Evolutionary conservation across 2,329 filamentous ascomycete genomes (phyloP), one percentile per base, ranked within the genome.

Genomic region (Dissoconium aciculare): DNA sequence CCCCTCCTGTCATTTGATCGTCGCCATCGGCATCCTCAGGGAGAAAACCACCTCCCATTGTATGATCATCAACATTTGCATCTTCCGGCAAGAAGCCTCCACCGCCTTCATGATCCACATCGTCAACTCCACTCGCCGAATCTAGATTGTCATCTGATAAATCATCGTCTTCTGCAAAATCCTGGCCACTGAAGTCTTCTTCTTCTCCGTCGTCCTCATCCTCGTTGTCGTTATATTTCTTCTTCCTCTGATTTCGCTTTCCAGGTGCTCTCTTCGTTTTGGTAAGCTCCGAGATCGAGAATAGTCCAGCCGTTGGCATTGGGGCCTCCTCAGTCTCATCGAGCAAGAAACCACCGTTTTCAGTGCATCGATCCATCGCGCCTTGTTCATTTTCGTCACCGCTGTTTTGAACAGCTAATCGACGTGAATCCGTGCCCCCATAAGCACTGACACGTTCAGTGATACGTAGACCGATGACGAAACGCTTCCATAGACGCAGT

Each of bases 391-490:
- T n/a, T 2, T 29, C 31, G 3, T 29, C 14, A 11, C 13, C 31
- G 25, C 31, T 29, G 5, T 34, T 16, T 21, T 24, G 24, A 4
- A 31, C 32, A 27, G 34, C 9, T 34, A 32, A 11, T 36, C 34
- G 2, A 28, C 30, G 13, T 31, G 13, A 13, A 29, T 43, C 32
- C n/a, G n/a, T n/a, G n/a, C n/a, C n/a, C 10, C 46, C 37, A 45
- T 71, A 70, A 15, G 57, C 68, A 52, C 74, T 78, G 19, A 92
- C 73, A 36, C 78, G 66, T 51, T 85, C 72, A 16, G 74, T 65
- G 25, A 94, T 81, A 26, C 69, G 64, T 37, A 87, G 50, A 4
- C 70, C 76, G 13, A 68, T 54, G 32, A 74, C 54, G 24, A 73
- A 67, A 24, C 71, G 67, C 39, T 67, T 67, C 65, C 74, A 78